phyloP scores from a whole-genome alignment of 2,329 filamentous ascomycete genomes.

The Ceratocystis colombiana region DNA sequence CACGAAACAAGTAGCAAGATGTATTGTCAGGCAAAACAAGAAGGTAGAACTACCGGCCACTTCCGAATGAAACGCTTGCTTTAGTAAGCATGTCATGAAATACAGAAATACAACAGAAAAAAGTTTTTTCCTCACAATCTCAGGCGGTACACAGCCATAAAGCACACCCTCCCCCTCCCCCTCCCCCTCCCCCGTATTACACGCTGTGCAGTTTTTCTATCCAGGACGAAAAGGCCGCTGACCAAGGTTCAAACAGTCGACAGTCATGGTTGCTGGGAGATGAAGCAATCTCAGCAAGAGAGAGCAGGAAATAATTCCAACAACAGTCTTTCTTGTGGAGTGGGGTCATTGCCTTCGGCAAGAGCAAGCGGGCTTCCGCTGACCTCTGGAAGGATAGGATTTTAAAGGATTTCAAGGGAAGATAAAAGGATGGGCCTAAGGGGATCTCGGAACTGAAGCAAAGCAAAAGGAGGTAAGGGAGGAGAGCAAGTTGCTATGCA shows the following conservation, averaged over 20 bases:
- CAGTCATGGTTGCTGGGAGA: not conserved
- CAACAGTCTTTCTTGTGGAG: not conserved
- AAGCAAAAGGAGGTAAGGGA: constrained; percentile 1
- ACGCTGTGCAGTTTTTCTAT: no score
- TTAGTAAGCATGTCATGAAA: not conserved
- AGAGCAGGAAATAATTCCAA: not conserved
- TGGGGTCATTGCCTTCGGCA: constrained; percentile 6
- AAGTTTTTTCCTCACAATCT: no score
- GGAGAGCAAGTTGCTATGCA: not conserved
- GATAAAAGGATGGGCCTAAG: constrained; percentile 13
- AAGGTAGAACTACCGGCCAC: not conserved
- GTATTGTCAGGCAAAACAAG: not conserved
- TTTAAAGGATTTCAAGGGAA: constrained; percentile 1
- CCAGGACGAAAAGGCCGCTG: not conserved
- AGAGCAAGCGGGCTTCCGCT: constrained; percentile 3
- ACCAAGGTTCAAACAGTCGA: not conserved
- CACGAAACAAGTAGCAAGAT: not conserved
- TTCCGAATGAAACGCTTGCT: not conserved
- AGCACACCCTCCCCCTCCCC: no score
- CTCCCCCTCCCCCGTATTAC: no score
- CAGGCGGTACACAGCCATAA: no score
- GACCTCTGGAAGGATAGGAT: not conserved
- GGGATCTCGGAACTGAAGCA: constrained; percentile 5
- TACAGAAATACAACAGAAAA: no score
- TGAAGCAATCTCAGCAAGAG: constrained; percentile 5